phyloP scores from a whole-genome alignment of 495 filamentous ascomycete species.

The Penicillium fimorum region DNA sequence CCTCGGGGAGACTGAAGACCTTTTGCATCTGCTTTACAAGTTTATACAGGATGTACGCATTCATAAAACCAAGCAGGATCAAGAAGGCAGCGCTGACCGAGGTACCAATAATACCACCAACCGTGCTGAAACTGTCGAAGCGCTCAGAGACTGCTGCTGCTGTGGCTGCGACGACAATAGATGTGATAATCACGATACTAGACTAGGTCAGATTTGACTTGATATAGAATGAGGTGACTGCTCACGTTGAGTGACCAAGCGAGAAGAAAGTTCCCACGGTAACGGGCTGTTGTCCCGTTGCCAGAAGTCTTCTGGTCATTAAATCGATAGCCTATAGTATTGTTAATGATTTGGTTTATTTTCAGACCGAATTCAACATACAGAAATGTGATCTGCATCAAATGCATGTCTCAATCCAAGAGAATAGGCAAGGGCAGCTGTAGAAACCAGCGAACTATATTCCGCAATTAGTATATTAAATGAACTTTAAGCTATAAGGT shows the following conservation, averaged over 20 bases:
- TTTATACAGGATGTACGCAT: constrained; percentile 78
- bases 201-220: background rate
- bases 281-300: constrained; percentile 81
- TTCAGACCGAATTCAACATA: constrained; percentile 21
- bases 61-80: constrained; percentile 77
- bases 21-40: constrained; percentile 65
- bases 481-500: background rate
- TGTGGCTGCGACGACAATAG: constrained; percentile 86
- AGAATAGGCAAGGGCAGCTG: constrained; percentile 82
- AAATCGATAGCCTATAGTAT: constrained; percentile 75
- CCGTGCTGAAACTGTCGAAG: constrained; percentile 76
- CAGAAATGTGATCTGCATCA: constrained; percentile 93
- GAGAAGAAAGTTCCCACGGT: constrained; percentile 95
- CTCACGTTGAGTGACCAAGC: constrained; percentile 81
- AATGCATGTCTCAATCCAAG: constrained; percentile 91
- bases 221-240: background rate
- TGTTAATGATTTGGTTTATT: constrained; percentile 8
- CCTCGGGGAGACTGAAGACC: constrained; percentile 52
- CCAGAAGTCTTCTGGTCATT: constrained; percentile 89
- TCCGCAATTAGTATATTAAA: background rate
- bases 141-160: constrained; percentile 72
- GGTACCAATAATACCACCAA: constrained; percentile 81
- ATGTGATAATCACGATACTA: constrained; percentile 85
- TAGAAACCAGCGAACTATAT: constrained; percentile 58
- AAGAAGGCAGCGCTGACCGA: constrained; percentile 80